Conservation (phyloP, 2,329 filamentous ascomycete species). For the Monosporascus sp. region DNA sequence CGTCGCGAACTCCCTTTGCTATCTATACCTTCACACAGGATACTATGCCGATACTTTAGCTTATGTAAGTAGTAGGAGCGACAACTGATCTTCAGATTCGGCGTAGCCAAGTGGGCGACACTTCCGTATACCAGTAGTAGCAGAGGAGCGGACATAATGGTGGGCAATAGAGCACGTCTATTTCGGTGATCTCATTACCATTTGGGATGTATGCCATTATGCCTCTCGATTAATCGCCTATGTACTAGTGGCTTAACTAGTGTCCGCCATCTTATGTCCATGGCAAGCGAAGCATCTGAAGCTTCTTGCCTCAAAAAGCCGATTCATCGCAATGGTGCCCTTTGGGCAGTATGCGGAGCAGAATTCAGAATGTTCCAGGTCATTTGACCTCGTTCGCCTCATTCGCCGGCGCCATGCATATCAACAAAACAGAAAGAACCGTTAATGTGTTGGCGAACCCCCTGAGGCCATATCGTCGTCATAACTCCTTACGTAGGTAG, state of each 20-base stretch:
- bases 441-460: background rate
- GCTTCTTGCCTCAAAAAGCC: background rate
- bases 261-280: background rate
- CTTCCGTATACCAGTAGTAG: no score
- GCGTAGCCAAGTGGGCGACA: no score
- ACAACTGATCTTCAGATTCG: no score
- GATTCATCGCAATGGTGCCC: background rate
- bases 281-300: background rate
- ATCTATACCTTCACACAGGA: no score
- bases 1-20: no score
- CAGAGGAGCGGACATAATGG: no score
- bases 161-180: no score
- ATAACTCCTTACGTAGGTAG: background rate
- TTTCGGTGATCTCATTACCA: background rate
- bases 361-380: background rate
- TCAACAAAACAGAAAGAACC: background rate
- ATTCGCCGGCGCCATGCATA: constrained; percentile 9
- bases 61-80: no score
- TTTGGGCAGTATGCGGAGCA: background rate
- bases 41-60: no score
- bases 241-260: background rate
- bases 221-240: background rate
- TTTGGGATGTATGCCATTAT: background rate
- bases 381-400: background rate
- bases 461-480: background rate